Evolutionary conservation across 2,329 filamentous ascomycete species (phyloP), one percentile per base, ranked within the genome.

Genomic region (Diaporthe sp.): DNA sequence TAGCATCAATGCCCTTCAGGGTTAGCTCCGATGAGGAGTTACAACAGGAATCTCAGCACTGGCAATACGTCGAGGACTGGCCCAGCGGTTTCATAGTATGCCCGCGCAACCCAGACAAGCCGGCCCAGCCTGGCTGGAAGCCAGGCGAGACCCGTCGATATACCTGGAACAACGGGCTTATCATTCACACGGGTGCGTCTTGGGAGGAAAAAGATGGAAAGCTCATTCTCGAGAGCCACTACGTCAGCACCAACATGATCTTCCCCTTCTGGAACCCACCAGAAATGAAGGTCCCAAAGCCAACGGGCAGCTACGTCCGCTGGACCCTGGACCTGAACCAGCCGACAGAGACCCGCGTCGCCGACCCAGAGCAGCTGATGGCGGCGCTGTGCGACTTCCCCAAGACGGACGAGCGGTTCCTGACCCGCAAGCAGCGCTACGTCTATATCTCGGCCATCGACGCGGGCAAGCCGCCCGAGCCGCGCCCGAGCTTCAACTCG

Each of bases 401-500:
- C 57, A 59, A 59, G 57, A 59, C 57, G 22, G 57, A 59, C 57
- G 57, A 59, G 57, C 57, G 57, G 1, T 59, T 59, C 57, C 57
- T 59, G 15, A 59, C 57, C 3, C 57, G 57, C 31, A 37, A 39
- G 8, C 57, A 59, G 57, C 57, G 57, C 57, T 59, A 59, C 31
- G 10, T 25, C 31, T 59, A 59, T 10, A 59, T 59, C 31, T 12
- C 57, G 19, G 57, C 57, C 57, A 59, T 59, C 57, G 57, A 59
- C 31, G 31, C 57, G 3, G 31, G 57, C 4, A 59, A 37, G 31
- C 57, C 57, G 34, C 31, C 57, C 4, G 57, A 59, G 19, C 31
- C 57, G 2, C 57, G 57, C 19, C 57, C 57, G 4, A 59, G 57
- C 12, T 59, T 59, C 57, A 59, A 59, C 57, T 37, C 57, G 57